Percentiles rank a stretch among this genome's conserved stretches.
These are phyloP conservation scores for Fermentozyma sake DNA, from an alignment of 1,139 yeast species.

Conservation along the genomic window DNA sequence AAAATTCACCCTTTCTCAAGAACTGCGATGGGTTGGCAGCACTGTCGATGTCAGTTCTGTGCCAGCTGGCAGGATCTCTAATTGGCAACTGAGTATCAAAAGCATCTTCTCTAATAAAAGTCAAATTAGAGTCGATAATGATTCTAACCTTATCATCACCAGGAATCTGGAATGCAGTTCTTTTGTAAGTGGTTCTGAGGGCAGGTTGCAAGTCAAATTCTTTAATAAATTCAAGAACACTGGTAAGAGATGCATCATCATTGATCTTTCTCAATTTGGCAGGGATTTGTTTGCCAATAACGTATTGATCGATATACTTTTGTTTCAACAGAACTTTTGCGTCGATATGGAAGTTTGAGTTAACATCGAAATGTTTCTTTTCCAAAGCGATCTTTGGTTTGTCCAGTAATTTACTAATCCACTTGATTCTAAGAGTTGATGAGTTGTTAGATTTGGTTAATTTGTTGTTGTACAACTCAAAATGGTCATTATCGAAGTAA, in stretches of 20 bases:
- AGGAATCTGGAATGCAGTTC: slow-evolving; percentile 97
- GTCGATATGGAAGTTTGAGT: slow-evolving; percentile 50
- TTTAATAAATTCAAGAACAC: slow-evolving; percentile 59
- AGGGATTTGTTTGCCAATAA: slow-evolving; percentile 23
- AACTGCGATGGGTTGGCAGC: slow-evolving; percentile 65
- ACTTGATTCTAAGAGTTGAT: slow-evolving; percentile 76
- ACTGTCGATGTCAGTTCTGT: slow-evolving; percentile 84
- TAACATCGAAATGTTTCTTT: slow-evolving; percentile 64
- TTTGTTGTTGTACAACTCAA: slow-evolving; percentile 83
- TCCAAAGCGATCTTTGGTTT: slow-evolving; percentile 78
- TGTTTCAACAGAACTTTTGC: slow-evolving; percentile 68
- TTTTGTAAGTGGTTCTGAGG: slow-evolving; percentile 77
- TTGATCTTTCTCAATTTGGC: slow-evolving; percentile 13
- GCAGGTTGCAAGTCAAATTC: slow-evolving; percentile 76
- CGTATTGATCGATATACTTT: slow-evolving; percentile 66
- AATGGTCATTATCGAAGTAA: slow-evolving; percentile 80
- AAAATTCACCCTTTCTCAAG: slow-evolving; percentile 80
- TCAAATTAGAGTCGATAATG: slow-evolving; percentile 82
- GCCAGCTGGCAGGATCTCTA: slow-evolving; percentile 88
- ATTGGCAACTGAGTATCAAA: slow-evolving; percentile 82
- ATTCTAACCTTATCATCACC: slow-evolving; percentile 92
- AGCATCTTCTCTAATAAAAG: slow-evolving; percentile 86
- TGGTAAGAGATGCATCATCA: slow-evolving; percentile 49
- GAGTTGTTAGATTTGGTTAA: slow-evolving; percentile 66
- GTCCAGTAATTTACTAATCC: slow-evolving; percentile 81